phyloP scores from a whole-genome alignment of 148 eudicot species.

The Fagopyrum esculentum region DNA sequence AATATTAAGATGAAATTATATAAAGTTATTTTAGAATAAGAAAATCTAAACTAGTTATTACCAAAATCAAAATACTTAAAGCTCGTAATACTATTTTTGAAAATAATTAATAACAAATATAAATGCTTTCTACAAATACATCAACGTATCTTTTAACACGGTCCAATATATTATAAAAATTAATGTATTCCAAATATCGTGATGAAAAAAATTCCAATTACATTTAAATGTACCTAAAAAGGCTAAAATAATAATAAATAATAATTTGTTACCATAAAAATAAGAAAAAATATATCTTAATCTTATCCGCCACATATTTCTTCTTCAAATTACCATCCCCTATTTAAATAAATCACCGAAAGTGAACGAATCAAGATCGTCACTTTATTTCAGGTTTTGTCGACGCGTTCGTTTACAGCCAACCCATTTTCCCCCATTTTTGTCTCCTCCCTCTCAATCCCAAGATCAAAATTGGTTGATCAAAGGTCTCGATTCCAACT shows the following conservation, averaged over 20 bases:
- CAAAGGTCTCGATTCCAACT: not conserved
- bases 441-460: conserved; percentile 1
- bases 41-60: no score
- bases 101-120: no score
- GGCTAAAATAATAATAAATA: not conserved
- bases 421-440: not conserved
- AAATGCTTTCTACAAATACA: no score
- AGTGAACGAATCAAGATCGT: not conserved
- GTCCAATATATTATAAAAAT: no score
- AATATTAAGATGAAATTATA: no score
- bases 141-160: no score
- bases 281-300: not conserved
- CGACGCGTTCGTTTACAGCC: conserved; percentile 10
- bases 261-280: not conserved
- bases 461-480: not conserved
- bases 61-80: no score
- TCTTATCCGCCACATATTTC: not conserved
- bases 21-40: no score
- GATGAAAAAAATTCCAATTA: not conserved
- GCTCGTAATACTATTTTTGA: no score
- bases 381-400: not conserved
- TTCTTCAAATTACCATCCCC: not conserved
- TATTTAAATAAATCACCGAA: conserved; percentile 5
- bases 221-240: not conserved
- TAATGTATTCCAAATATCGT: no score